Evolutionary conservation across 148 eudicot genomes (phyloP).

Genomic region (Tetragonia tetragonoides): DNA sequence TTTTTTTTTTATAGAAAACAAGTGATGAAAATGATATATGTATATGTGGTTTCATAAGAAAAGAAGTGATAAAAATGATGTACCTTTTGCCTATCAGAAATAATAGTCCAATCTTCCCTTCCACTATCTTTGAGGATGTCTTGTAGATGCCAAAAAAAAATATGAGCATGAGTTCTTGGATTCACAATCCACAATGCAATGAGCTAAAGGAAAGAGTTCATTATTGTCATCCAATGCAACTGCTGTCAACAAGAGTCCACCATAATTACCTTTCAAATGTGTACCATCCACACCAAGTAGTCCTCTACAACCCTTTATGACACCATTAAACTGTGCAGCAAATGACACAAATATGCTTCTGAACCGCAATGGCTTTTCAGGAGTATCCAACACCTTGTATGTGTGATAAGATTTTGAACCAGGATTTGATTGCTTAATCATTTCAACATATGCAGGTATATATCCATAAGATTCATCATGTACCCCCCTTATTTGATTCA

Average conservation of each 20-base stretch:
- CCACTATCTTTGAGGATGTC: no score
- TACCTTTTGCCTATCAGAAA: no score
- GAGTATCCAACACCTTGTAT: neutral
- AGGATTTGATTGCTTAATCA: neutral
- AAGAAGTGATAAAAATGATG: no score
- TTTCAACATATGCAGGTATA: no score
- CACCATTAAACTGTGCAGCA: neutral
- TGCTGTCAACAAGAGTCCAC: neutral
- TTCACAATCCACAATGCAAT: neutral
- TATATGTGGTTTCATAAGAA: no score
- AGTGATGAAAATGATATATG: no score
- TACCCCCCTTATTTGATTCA: no score
- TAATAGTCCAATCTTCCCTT: no score
- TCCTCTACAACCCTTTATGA: neutral
- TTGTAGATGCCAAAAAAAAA: no score
- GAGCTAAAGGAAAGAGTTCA: neutral
- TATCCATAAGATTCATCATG: no score
- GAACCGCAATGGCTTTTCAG: neutral
- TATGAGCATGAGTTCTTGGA: neutral
- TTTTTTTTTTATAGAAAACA: no score
- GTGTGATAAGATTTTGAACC: neutral
- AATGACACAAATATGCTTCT: neutral
- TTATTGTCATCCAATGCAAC: constrained; percentile 1
- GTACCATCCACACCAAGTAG: constrained; percentile 2
- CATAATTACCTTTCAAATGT: neutral